Base-by-base conservation (phyloP, 805 yeast genomes). In the Spathaspora arborariae region DNA sequence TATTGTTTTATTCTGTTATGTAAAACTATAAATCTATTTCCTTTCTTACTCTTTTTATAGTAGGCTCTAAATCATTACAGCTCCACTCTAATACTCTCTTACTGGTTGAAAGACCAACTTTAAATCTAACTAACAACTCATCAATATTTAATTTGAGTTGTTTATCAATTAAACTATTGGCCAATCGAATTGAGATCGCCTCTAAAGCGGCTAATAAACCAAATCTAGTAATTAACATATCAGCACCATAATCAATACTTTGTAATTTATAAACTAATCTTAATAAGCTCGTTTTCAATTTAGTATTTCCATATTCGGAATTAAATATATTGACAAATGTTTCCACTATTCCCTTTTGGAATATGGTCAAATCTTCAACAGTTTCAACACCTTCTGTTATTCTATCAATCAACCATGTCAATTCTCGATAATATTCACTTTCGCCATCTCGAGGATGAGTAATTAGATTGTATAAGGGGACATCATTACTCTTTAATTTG, bases 31-130 rank as follows among this genome's bases (percentile, higher is more conserved):
- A 30, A 30, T 30, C 35, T 30, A 37, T 15, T 15, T 20, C 39
- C 21, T 37, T 19, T 6, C 36, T 42, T 16, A 68, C 45, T 47
- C 76, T 55, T 57, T 84, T 85, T 27, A 71, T 57, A n/a, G 71
- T 61, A 38, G 64, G 62, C 0, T 59, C 65, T 4, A 75, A 51
- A 55, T 84, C 88, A 13, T 67, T 77, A 39, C 65, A 68, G 3
- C 81, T 68, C 91, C 92, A 86, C 2, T 81, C 83, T 22, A 68
- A 55, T 1, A 81, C 57, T 62, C 91, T 76, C 56, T 85, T 84
- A 45, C 75, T 78, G 1, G 54, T 43, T 1, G 59, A 60, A 3
- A 71, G 67, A 11, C 74, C 59, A 13, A 78, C 45, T 1, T 70
- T 72, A 33, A 75, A 64, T 45, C 80, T 75, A 2, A 76, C 42